Evolutionary conservation across 2,329 filamentous ascomycete genomes (phyloP).

Genomic region (Penicillium verrucosum): DNA sequence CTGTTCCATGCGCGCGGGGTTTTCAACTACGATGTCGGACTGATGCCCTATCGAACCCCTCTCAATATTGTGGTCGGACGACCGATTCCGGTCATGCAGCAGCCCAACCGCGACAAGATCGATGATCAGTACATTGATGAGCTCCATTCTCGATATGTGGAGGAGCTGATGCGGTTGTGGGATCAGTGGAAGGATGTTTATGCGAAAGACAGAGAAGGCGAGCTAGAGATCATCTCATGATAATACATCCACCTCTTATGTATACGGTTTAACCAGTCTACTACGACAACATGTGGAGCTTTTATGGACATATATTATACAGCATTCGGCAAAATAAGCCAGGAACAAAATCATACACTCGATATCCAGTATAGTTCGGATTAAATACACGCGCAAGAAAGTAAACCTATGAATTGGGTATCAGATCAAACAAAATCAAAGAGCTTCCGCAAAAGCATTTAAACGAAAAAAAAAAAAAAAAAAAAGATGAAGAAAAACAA

Average conservation of each 20-base stretch:
- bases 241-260: neutral
- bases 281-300: neutral
- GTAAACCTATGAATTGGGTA: conserved; percentile 22
- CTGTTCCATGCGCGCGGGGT: conserved; percentile 86
- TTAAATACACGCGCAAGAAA: conserved; percentile 16
- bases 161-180: conserved; percentile 51
- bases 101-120: conserved; percentile 58
- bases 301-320: conserved; percentile 2
- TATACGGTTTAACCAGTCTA: neutral
- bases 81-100: conserved; percentile 68
- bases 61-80: conserved; percentile 86
- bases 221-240: conserved; percentile 45
- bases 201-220: conserved; percentile 42
- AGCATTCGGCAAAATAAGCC: neutral
- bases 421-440: conserved; percentile 22
- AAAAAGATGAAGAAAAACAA: conserved; percentile 15
- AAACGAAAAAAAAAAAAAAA: conserved; percentile 9
- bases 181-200: conserved; percentile 48
- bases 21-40: conserved; percentile 95
- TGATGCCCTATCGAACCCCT: conserved; percentile 88
- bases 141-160: conserved; percentile 74
- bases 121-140: conserved; percentile 73
- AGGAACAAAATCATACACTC: conserved; percentile 2
- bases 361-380: neutral
- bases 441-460: conserved; percentile 11